Base-by-base conservation (phyloP, 2,329 filamentous ascomycete species). In the Juglanconis juglandina region DNA sequence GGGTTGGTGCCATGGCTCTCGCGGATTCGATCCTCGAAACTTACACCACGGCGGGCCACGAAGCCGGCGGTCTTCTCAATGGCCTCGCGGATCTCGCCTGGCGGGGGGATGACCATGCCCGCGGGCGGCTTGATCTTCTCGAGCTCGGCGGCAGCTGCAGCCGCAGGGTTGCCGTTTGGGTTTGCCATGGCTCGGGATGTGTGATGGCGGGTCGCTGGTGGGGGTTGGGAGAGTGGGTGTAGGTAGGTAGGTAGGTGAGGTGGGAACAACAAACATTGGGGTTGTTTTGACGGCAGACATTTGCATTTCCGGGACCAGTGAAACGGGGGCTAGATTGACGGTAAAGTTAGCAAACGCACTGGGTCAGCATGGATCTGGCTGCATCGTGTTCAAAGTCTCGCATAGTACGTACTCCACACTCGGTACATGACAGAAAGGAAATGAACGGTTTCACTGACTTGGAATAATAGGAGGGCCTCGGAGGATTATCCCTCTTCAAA, bases 31-130 rank as follows among this genome's bases (percentile, higher is more conserved):
- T 93, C 89, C 76, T 96, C 90, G 70, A 96, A 92, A 7, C 86
- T 79, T 47, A 81, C 72, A 30, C 86, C 86, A 68, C 87, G 87
- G 64, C 86, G 79, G 66, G 88, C 87, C 61, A 97, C 91, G 72
- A 96, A 98, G 51, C 92, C 92, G 56, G 95, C 94, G 11, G 94
- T 96, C 79, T 96, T 98, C 75, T 97, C 93, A 70, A 99, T 87
- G 66, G 94, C 75, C 72, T 81, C 79, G 80, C 92, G 88, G 70
- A 97, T 92, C 71, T 93, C 90, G 72, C 87, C 85, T 24, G 77
- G 94, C 10, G 95, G 95, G 30, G 95, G 95, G 58, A 97, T 83
- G 59, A 97, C 90, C 65, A 96, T 83, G 64, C 92, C 92, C 61
- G 87, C 78, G 3, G 94, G 94, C 39, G 91, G 87, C 73, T 92